These are phyloP conservation scores for Claviceps cyperi DNA, from an alignment of 2,329 filamentous ascomycete species.

Conservation along the genomic window DNA sequence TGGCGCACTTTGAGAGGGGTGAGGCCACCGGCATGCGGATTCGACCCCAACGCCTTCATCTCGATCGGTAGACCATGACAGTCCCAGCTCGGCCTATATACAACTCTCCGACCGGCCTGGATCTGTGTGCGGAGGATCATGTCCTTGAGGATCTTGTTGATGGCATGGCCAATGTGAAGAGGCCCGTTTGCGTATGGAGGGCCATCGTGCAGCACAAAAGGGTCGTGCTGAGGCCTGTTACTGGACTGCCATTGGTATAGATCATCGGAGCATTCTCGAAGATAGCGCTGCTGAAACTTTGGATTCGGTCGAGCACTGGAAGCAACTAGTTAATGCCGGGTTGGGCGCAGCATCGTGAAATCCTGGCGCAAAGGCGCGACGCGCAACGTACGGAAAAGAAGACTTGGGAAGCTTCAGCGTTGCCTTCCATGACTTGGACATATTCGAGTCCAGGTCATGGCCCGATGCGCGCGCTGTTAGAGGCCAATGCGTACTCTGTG, in stretches of 20 bases:
- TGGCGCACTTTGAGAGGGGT: constrained; percentile 45
- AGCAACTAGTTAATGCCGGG: constrained; percentile 3
- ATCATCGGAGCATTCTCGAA: constrained; percentile 69
- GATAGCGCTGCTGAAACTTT: constrained; percentile 40
- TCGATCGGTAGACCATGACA: constrained; percentile 96
- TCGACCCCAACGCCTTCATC: constrained; percentile 69
- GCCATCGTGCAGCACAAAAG: constrained; percentile 83
- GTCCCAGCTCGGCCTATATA: constrained; percentile 90
- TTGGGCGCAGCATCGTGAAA: neutral
- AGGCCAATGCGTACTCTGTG: neutral
- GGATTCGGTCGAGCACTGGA: constrained; percentile 36
- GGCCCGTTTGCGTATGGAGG: constrained; percentile 92
- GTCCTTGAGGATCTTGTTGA: constrained; percentile 97
- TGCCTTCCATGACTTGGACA: constrained; percentile 53
- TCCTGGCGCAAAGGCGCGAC: neutral
- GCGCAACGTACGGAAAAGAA: constrained; percentile 46
- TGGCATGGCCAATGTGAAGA: constrained; percentile 81
- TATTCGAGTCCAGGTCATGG: constrained; percentile 17
- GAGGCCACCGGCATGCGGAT: constrained; percentile 24
- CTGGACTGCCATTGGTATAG: constrained; percentile 76
- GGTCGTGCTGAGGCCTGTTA: constrained; percentile 36
- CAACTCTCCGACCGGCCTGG: constrained; percentile 52
- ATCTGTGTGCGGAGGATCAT: constrained; percentile 75
- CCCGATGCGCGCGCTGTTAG: constrained; percentile 5
- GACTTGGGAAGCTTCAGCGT: constrained; percentile 64